Base-by-base conservation (phyloP, 371 early-diverging fungal genomes). In the Rhizopus sp. region DNA sequence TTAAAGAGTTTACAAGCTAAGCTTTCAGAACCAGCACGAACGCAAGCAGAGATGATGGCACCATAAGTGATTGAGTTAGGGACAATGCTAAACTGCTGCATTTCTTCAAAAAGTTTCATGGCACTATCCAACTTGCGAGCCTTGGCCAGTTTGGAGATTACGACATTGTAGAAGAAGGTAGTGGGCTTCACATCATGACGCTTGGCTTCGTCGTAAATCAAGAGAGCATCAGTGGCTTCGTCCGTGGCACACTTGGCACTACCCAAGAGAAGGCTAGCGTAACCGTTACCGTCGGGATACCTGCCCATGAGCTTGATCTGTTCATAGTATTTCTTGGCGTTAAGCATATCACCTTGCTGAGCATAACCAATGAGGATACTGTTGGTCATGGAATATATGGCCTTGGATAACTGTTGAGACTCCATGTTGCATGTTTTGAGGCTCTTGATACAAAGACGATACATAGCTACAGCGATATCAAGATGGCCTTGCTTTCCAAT, bases 161-260 rank as follows among this genome's bases (percentile, higher is more conserved):
- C 71, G 10, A 86, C 87, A 55, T 86, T 86, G 60, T 83, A 86
- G 53, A 86, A 83, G 46, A 83, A 86, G 39, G 82, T 78, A 6
- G 80, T 83, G 5, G 83, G 84, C 63, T 80, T 81, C 40, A 84
- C 78, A 60, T 79, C 67, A 45, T 77, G 79, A 8, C 78, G 73
- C 51, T 83, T 84, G 57, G 82, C 83, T 70, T 86, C 87, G 31
- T 82, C 81, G 46, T 84, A 76, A 32, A 86, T 84, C 12, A 71
- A 57, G 33, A 87, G 61, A 0, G 85, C 83, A 53, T 81, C 82
- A 7, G 73, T 60, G 0, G 82, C 78, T 45, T 83, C 87, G 55
- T 87, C 85, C 0, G 75, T 71, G 2, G 82, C 75, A 31, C 66
- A 74, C 2, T 80, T 75, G 12, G 78, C 76, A 13, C 75, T 78